phyloP scores from a whole-genome alignment of 176 grass and related monocot genomes.

The Oryza nivara region DNA sequence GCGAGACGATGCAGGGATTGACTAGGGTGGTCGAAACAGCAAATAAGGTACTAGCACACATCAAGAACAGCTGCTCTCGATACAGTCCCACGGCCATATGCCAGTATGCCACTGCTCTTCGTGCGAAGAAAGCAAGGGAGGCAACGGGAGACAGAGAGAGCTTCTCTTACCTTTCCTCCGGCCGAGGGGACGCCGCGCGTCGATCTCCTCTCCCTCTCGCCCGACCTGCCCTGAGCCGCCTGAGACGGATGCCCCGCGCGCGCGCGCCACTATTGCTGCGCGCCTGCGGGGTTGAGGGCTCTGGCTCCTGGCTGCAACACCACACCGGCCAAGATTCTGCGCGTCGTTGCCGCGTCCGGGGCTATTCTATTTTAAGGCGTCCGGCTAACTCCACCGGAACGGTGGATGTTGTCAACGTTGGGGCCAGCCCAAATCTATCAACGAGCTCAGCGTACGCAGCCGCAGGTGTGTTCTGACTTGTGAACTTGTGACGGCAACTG shows the following conservation, averaged over 20 bases:
- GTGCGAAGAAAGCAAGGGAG: too few species aligned
- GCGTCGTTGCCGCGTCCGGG: not conserved
- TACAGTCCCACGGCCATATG: too few species aligned
- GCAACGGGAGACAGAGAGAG: not conserved
- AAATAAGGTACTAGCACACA: not conserved
- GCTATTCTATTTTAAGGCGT: not conserved
- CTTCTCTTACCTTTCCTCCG: not conserved
- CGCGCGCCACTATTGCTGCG: too few species aligned
- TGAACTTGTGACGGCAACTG: too few species aligned
- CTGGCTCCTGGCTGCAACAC: not conserved
- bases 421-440: too few species aligned
- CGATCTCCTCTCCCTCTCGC: not conserved
- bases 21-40: not conserved
- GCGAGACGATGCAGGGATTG: not conserved
- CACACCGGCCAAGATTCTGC: slow-evolving; percentile 6
- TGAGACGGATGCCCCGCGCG: too few species aligned
- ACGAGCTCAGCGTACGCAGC: too few species aligned
- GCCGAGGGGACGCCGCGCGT: not conserved
- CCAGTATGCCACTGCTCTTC: not conserved
- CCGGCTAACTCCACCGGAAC: too few species aligned
- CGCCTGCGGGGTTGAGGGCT: too few species aligned
- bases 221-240: not conserved
- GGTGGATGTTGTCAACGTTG: too few species aligned
- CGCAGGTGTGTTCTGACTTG: too few species aligned
- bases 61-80: not conserved